Conservation (phyloP, 2,329 filamentous ascomycete species). For the Fusarium haematococcum region DNA sequence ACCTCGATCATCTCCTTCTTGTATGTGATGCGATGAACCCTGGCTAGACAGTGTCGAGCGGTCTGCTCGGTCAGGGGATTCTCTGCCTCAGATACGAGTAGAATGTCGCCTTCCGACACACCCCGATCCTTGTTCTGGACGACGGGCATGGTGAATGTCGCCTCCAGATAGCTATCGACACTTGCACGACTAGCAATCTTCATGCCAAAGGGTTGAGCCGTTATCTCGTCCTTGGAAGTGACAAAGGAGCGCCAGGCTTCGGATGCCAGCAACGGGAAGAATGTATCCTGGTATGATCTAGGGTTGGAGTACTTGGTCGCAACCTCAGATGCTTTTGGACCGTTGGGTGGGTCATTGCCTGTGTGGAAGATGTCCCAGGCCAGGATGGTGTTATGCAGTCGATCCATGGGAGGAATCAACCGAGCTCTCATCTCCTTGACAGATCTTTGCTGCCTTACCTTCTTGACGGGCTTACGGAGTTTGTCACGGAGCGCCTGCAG, state of each 20-base stretch:
- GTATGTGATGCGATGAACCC: conserved; percentile 82
- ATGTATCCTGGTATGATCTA: conserved; percentile 85
- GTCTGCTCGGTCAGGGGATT: conserved; percentile 75
- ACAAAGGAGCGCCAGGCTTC: conserved; percentile 97
- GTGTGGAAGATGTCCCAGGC: conserved; percentile 95
- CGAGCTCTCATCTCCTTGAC: conserved; percentile 95
- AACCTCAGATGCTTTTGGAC: conserved; percentile 79
- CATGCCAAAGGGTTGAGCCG: conserved; percentile 83
- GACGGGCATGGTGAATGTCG: conserved; percentile 84
- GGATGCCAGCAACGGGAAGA: conserved; percentile 88
- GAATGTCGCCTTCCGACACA: conserved; percentile 86
- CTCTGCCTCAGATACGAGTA: conserved; percentile 81
- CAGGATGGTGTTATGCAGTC: conserved; percentile 86
- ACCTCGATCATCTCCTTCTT: conserved; percentile 88
- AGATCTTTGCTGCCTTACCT: conserved; percentile 82
- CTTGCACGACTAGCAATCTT: conserved; percentile 89
- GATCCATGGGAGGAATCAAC: conserved; percentile 87
- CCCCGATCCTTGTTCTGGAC: conserved; percentile 77
- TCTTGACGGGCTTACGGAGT: conserved; percentile 81
- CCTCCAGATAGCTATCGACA: conserved; percentile 92
- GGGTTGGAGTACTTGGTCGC: conserved; percentile 82
- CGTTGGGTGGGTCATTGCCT: conserved; percentile 85
- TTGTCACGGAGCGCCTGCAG: conserved; percentile 64
- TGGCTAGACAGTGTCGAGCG: conserved; percentile 85
- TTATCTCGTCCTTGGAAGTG: conserved; percentile 87